Evolutionary conservation across 1,284 basidiomycete genomes (phyloP).

Genomic region (Cerrena zonata): DNA sequence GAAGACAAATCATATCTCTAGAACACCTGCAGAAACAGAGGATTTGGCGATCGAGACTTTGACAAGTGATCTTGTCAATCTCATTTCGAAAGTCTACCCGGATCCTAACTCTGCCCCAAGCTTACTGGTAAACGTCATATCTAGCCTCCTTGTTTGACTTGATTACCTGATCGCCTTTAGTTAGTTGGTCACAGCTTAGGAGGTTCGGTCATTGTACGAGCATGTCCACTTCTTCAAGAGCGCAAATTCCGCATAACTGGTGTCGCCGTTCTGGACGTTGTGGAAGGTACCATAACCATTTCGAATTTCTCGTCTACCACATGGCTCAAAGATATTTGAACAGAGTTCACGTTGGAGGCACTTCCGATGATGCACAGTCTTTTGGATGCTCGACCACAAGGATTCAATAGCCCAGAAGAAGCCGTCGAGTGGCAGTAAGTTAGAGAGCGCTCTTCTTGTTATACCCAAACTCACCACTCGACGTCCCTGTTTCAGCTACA

Average conservation of each 20-base stretch:
- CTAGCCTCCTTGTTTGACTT: too few species aligned
- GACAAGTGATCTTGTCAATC: slow-evolving; percentile 62
- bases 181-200: slow-evolving; percentile 89
- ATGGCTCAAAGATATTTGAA: not conserved
- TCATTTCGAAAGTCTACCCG: slow-evolving; percentile 68
- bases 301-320: not conserved
- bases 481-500: slow-evolving; percentile 42
- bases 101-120: slow-evolving; percentile 59
- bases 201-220: slow-evolving; percentile 77
- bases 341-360: slow-evolving; percentile 90
- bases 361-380: slow-evolving; percentile 87
- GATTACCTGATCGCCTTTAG: slow-evolving; percentile 32
- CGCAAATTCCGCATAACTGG: slow-evolving; percentile 72
- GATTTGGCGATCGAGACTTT: slow-evolving; percentile 72
- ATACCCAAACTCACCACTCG: not conserved
- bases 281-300: slow-evolving; percentile 69
- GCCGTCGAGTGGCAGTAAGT: slow-evolving; percentile 95
- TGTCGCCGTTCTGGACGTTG: slow-evolving; percentile 88
- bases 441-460: not conserved
- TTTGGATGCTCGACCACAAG: slow-evolving; percentile 78
- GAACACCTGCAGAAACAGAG: slow-evolving; percentile 40
- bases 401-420: slow-evolving; percentile 77
- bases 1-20: slow-evolving; percentile 20
- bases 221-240: slow-evolving; percentile 61
- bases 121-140: slow-evolving; percentile 54